These are phyloP conservation scores for Lachancea sp. DNA, from an alignment of 805 yeast genomes.

Conservation along the genomic window DNA sequence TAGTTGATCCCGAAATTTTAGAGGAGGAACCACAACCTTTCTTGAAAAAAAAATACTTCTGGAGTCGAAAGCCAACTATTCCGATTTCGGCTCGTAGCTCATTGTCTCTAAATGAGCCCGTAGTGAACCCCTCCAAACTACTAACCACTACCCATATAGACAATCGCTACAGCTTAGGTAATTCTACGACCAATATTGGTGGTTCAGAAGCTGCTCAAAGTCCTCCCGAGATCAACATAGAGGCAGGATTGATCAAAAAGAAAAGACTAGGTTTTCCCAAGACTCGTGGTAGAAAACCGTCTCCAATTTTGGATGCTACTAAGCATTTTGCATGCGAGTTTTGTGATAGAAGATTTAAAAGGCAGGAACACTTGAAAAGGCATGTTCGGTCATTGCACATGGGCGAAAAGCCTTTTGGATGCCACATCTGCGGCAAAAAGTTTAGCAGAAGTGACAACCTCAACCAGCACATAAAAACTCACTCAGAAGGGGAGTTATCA, in stretches of 20 bases:
- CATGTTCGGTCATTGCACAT: slow-evolving; percentile 71
- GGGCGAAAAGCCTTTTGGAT: slow-evolving; percentile 62
- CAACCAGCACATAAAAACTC: slow-evolving; percentile 60
- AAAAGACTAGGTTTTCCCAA: slow-evolving; percentile 28
- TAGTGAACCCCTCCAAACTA: slow-evolving; percentile 8
- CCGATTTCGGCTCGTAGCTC: slow-evolving; percentile 5
- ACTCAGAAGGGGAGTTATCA: slow-evolving; percentile 20
- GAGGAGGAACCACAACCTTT: slow-evolving; percentile 15
- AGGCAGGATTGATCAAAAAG: slow-evolving; percentile 11
- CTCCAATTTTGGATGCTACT: slow-evolving; percentile 47
- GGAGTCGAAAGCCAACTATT: slow-evolving; percentile 21
- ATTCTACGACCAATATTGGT: slow-evolving; percentile 1
- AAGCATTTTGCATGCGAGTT: slow-evolving; percentile 59
- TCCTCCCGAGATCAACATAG: slow-evolving; percentile 3
- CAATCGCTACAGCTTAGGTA: slow-evolving; percentile 3
- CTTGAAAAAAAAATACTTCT: slow-evolving; percentile 24
- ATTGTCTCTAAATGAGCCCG: slow-evolving; percentile 3
- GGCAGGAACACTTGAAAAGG: slow-evolving; percentile 73
- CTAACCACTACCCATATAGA: slow-evolving; percentile 1
- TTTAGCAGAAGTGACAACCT: slow-evolving; percentile 63
- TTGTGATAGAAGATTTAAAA: slow-evolving; percentile 59
- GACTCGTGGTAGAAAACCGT: slow-evolving; percentile 61
- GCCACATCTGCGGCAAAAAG: slow-evolving; percentile 54
- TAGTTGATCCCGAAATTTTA: slow-evolving; percentile 7
- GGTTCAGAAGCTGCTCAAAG: slow-evolving; percentile 3